Base-by-base conservation (phyloP, 805 yeast genomes). In the Ogataea parapolymorpha region DNA sequence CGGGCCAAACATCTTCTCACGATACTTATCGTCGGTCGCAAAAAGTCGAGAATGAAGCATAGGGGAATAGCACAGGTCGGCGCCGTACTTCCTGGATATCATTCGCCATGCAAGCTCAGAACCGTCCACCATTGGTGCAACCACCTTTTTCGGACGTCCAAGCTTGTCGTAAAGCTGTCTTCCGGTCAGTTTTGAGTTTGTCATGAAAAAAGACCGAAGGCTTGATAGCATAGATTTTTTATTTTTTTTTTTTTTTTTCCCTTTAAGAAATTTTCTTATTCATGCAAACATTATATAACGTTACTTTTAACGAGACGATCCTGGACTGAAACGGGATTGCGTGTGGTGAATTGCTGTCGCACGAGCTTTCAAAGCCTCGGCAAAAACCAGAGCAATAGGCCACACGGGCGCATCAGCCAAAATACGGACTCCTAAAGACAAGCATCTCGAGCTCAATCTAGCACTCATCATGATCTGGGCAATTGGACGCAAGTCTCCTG, bases 41-140 rank as follows among this genome's bases (percentile, higher is more conserved):
- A 93, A 93, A 27, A 90, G 66, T 35, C 89, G 72, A 3, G 99
- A 95, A 63, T 93, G 98, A 50, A 85, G 77, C 99, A 93, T 93
- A 3, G 99, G 99, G 0, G 98, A 86, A 56, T 91, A 93, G 56
- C 96, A 87, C 25, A 93, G 68, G 2, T 89, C 87, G 0, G 99
- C 98, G 3, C 99, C 99, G 55, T 90, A 83, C 44, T 74, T 71
- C 41, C 98, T 73, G 3, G 95, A 85, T 12, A 93, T 67, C 13
- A 86, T 74, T 49, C 99, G 72, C 98, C 98, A 93, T 2, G 95
- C 98, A 14, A 93, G 71, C 58, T 93, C 99, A 3, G 91, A 81
- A 51, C 89, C 97, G 62, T 93, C 99, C 14, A 93, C 99, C 97
- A 93, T 91, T 2, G 99, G 99, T 3, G 98, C 99, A 15, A 93